phyloP scores from a whole-genome alignment of 2,329 filamentous ascomycete species.

The Stachybotrys elegans region DNA sequence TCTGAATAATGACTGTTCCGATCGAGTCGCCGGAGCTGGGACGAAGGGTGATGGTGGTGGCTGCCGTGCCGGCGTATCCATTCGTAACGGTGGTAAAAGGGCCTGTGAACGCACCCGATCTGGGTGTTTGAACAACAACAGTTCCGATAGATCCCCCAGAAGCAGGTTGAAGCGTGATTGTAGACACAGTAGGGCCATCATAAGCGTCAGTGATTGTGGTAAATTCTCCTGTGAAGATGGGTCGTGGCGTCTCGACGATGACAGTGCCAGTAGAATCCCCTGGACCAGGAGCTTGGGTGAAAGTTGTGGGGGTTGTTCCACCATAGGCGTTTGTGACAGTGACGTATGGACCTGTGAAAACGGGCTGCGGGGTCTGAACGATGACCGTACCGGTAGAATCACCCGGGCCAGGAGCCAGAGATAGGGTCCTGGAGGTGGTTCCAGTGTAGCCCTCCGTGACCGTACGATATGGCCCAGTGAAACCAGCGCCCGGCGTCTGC shows the following conservation, averaged over 20 bases:
- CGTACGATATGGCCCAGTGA: not conserved
- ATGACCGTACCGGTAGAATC: not conserved
- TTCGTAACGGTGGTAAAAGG: conserved; percentile 4
- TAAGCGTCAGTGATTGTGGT: conserved; percentile 1
- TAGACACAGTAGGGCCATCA: not conserved
- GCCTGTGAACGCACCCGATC: conserved; percentile 8
- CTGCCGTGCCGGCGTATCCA: not conserved
- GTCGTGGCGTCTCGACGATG: not conserved
- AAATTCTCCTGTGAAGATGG: not conserved
- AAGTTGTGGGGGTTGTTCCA: not conserved
- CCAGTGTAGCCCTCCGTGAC: not conserved
- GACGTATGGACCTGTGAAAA: not conserved
- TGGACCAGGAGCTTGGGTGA: not conserved
- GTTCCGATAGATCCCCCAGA: conserved; percentile 5
- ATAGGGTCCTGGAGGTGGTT: not conserved
- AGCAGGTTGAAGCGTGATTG: not conserved
- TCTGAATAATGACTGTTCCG: not conserved
- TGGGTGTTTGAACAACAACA: conserved; percentile 10
- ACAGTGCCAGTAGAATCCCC: not conserved
- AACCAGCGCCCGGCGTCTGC: not conserved
- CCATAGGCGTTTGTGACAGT: not conserved
- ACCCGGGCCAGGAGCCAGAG: not conserved
- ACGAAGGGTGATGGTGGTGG: not conserved
- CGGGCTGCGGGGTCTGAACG: not conserved
- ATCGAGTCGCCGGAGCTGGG: not conserved